Evolutionary conservation across 2,329 filamentous ascomycete species (phyloP).

Genomic region (Lasiodiplodia hormozganensis): DNA sequence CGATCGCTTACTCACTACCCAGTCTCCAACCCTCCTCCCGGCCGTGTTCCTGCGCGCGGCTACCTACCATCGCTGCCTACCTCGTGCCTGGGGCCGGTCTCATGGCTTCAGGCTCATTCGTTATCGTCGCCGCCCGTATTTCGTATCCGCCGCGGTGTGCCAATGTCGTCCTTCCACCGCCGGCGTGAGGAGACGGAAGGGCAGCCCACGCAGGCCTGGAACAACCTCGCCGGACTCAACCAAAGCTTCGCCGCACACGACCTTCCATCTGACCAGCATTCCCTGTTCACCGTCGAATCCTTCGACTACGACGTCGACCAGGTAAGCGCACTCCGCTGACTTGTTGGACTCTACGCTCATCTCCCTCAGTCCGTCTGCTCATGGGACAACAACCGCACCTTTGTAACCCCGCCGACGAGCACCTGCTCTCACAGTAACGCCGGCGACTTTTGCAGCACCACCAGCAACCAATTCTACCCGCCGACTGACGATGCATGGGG

Average conservation of each 20-base stretch:
- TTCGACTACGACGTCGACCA: slow-evolving; percentile 5
- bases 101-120: slow-evolving; percentile 7
- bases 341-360: neutral
- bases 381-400: neutral
- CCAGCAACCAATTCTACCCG: neutral
- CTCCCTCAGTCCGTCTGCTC: slow-evolving; percentile 1
- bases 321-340: neutral
- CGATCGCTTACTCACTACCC: neutral
- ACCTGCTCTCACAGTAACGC: neutral
- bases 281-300: neutral
- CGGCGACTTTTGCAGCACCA: neutral
- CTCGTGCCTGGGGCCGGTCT: slow-evolving; percentile 13
- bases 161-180: neutral
- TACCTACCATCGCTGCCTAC: slow-evolving; percentile 1
- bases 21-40: neutral
- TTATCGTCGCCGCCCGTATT: neutral
- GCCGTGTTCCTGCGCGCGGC: neutral
- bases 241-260: neutral
- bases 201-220: neutral
- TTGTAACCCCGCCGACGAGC: neutral
- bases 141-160: neutral
- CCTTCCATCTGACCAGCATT: neutral
- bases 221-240: neutral
- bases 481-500: neutral
- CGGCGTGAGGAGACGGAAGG: neutral